Base-by-base conservation (phyloP, 768 basidiomycete genomes). In the Tylopilus subfusipes region DNA sequence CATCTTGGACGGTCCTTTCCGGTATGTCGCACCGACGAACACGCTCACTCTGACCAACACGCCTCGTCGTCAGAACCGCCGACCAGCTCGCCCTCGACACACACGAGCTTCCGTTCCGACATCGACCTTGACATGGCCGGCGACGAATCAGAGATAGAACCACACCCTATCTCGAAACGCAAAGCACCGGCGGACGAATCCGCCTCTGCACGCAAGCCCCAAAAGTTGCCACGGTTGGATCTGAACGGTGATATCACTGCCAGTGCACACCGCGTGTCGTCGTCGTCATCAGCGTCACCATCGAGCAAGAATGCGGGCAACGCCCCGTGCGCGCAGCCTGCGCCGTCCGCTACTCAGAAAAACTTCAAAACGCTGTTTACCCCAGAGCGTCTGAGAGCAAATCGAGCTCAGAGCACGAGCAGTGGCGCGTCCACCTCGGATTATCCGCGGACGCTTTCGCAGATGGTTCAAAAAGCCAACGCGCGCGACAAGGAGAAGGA, bases 1-100 rank as follows among this genome's bases (percentile, higher is more conserved):
- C 68, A 21, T 54, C 63, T 19, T 69, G 68, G 68, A 47, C 70
- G 5, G 47, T 65, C 42, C 48, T 62, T 48, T n/a, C 59, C 31
- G 48, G 52, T 65, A 68, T 50, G 68, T 63, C 47, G 42, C 54
- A 43, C 54, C 43, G 50, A 14, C 21, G 3, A 3, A 14, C 22
- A 21, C 40, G 38, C 22, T 13, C 25, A 42, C 48, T 13, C 63
- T 56, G 13, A 58, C 39, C n/a, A 7, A 21, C 52, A 9, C 22
- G 18, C 27, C 9, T 11, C 38, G 11, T n/a, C n/a, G 6, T 12
- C 46, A 67, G 61, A 68, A 60, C 59, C 61, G 4, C 21, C 56
- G 22, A 66, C 29, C 36, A 64, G 61, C 44, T 54, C 63, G 8
- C 52, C 58, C 1, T 60, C 64, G 19, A 52, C 62, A 21, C 55